Base-by-base conservation (phyloP, 352 stramenopile species). In the Globisporangium paddicum region DNA sequence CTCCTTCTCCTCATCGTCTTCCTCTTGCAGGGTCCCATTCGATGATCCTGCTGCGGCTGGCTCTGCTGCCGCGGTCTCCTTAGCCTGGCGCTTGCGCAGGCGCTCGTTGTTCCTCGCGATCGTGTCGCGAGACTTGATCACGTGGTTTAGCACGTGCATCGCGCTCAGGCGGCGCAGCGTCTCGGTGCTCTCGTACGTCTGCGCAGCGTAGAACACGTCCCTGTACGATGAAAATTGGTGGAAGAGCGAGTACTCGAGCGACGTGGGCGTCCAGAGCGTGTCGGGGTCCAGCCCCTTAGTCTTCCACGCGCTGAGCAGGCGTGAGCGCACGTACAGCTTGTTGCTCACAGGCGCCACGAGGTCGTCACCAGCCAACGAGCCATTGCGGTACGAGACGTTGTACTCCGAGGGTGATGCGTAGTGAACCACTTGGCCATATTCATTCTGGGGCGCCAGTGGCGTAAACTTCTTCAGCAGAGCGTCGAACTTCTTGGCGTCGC, bases 131-230 rank as follows among this genome's bases (percentile, higher is more conserved):
- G 77, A 69, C 57, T 90, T 90, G n/a, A 90, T 30, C 2, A 93
- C 66, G 64, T 93, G 83, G 62, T 93, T 93, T 26, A 90, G 56
- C 46, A 86, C 72, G 60, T 93, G 83, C 83, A 93, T 90, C 0
- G 78, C 80, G 19, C 69, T 79, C 55, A 90, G 30, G 13, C 71
- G 75, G 8, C 83, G 83, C 54, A 93, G 57, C 19, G 57, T 70
- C 21, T 60, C 46, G 9, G 77, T 89, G 55, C 80, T 82, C 16
- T 75, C 73, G 26, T 78, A 68, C 37, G 81, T 89, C 54, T 93
- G 83, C 16, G 75, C 78, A 28, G 81, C 82, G 38, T 81, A 93
- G 42, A 89, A 73, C 30, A 93, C 72, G 55, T 93, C 83, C 14
- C 66, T 68, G 60, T 93, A 93, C 11, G 66, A 60, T 8, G 56